phyloP scores from a whole-genome alignment of 495 filamentous ascomycete genomes.

The Eremomyces bilateralis region DNA sequence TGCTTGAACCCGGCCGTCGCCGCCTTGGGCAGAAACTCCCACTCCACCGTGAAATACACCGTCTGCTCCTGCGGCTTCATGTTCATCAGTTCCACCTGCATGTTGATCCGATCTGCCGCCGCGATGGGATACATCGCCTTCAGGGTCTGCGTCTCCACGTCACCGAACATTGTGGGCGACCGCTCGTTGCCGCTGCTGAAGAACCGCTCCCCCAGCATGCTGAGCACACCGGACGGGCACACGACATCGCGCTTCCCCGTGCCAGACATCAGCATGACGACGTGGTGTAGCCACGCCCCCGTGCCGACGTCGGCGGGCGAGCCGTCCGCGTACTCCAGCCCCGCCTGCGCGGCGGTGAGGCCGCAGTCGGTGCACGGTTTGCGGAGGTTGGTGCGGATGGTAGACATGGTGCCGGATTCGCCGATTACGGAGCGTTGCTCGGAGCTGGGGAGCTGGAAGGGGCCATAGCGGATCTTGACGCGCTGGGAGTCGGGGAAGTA shows the following conservation, averaged over 20 bases:
- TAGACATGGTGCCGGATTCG: neutral
- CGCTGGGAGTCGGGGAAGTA: neutral
- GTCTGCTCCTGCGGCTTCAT: constrained; percentile 1
- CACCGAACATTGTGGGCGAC: constrained; percentile 5
- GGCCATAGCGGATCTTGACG: neutral
- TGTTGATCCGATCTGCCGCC: constrained; percentile 3
- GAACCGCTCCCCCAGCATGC: constrained; percentile 1
- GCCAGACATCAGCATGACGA: neutral
- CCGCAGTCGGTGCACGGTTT: neutral
- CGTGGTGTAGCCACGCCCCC: neutral
- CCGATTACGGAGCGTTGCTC: neutral
- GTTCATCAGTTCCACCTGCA: constrained; percentile 9
- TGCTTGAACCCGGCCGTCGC: constrained; percentile 2
- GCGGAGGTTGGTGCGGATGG: neutral
- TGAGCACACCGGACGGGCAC: neutral
- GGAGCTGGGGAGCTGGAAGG: neutral
- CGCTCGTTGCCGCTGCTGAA: constrained; percentile 10
- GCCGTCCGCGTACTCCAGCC: neutral
- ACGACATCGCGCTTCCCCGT: neutral
- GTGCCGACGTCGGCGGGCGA: neutral
- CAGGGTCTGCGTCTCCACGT: neutral
- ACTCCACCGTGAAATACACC: constrained; percentile 5
- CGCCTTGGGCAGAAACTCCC: constrained; percentile 4
- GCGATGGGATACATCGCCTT: neutral
- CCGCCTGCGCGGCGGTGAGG: neutral